Evolutionary conservation across 768 basidiomycete species (phyloP).

Genomic region (Amylocystis lapponica): DNA sequence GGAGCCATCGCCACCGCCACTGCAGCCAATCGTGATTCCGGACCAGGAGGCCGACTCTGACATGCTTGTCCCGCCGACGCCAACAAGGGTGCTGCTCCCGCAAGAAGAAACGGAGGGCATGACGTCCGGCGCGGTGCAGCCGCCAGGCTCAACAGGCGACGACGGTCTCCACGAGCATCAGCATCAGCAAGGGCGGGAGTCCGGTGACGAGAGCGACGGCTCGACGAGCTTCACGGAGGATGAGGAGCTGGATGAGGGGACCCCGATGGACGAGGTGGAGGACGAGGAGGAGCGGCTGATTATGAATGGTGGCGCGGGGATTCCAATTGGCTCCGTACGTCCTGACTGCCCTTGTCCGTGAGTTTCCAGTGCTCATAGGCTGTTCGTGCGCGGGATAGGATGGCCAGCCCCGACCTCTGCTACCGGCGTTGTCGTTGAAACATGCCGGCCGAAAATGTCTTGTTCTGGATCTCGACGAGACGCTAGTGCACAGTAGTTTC

Average conservation of each 20-base stretch:
- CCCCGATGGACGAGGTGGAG: slow-evolving; percentile 55
- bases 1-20: slow-evolving; percentile 11
- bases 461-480: slow-evolving; percentile 96
- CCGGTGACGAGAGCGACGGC: slow-evolving; percentile 50
- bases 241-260: slow-evolving; percentile 52
- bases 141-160: slow-evolving; percentile 75
- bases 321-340: slow-evolving; percentile 88
- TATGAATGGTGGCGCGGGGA: slow-evolving; percentile 88
- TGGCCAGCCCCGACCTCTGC: slow-evolving; percentile 78
- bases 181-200: slow-evolving; percentile 36
- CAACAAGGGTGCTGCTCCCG: slow-evolving; percentile 43
- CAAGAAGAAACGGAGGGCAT: slow-evolving; percentile 80
- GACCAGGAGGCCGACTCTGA: slow-evolving; percentile 27
- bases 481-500: slow-evolving; percentile 95
- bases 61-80: slow-evolving; percentile 43
- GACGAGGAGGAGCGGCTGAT: slow-evolving; percentile 92
- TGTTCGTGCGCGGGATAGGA: slow-evolving; percentile 44
- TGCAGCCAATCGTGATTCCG: slow-evolving; percentile 22
- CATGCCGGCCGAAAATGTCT: slow-evolving; percentile 91
- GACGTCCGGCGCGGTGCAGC: slow-evolving; percentile 87
- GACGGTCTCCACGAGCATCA: slow-evolving; percentile 23
- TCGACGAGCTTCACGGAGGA: slow-evolving; percentile 56
- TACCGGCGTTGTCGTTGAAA: slow-evolving; percentile 76
- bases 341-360: slow-evolving; percentile 1
- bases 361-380: slow-evolving; percentile 2